Evolutionary conservation across 345 rosid species (phyloP), one percentile per base, ranked within the genome.

Genomic region (Anastatica hierochuntica): DNA sequence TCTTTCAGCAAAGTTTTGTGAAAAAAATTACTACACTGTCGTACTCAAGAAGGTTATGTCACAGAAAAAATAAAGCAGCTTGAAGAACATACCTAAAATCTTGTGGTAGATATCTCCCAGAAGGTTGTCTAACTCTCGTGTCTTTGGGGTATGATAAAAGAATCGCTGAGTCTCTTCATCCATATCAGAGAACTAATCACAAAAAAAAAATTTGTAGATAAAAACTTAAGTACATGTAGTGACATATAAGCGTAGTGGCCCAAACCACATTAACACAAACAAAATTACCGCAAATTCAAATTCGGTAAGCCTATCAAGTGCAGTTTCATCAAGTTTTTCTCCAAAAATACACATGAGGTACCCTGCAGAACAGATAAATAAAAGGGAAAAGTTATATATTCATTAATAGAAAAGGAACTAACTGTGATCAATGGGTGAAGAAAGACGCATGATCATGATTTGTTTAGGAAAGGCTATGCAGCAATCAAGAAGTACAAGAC

Each of bases 31-130:
- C 41, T 35, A 37, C 50, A 58, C 23, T 10, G 6, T n/a, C n/a
- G n/a, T 63, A 43, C 15, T 7, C n/a, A 43, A 61, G 35, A 49
- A 48, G 8, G 47, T 53, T 24, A 43, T 26, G 36, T 50, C 21
- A 17, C 14, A 37, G 20, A 46, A 17, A 21, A 11, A 3, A 59
- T 5, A 6, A 43, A 53, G 18, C 5, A 61, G 24, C 43, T 37
- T 39, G 17, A 29, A 60, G 34, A 47, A 35, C 66, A 26, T 67
- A 69, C 98, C 98, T 55, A 90, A 66, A 63, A 83, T 81, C 75
- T 90, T 90, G 56, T 90, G 98, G 73, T 87, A 87, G 63, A 90
- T 79, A 68, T 90, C 98, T 70, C 98, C 96, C 40, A 90, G 86
- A 70, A 81, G 82, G 52, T 72, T 69, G 63, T 87, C 95, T 73